Conservation (phyloP, 2,329 filamentous ascomycete genomes). For the Nothopassalora personata region DNA sequence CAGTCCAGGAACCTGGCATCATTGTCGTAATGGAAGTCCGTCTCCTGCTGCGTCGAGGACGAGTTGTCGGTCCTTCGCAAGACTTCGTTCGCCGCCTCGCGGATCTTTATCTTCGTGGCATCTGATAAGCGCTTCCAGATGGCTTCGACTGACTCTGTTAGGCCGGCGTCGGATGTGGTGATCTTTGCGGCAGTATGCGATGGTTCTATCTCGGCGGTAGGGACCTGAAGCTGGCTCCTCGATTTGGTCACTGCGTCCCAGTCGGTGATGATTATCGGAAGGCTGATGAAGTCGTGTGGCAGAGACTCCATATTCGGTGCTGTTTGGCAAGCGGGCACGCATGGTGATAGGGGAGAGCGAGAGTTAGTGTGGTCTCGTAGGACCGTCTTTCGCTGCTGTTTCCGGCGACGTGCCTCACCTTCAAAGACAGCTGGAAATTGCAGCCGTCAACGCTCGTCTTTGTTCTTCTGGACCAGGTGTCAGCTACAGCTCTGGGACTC, state of each 20-base stretch:
- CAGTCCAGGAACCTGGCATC: conserved; percentile 30
- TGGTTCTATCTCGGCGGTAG: conserved; percentile 2
- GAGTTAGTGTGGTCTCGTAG: not conserved
- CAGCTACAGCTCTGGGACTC: no score
- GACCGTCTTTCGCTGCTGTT: not conserved
- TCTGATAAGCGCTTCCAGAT: conserved; percentile 13
- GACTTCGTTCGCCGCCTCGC: conserved; percentile 26
- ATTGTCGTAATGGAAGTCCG: conserved; percentile 23
- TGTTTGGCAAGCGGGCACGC: not conserved
- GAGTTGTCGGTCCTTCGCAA: conserved; percentile 25
- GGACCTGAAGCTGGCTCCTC: conserved; percentile 1
- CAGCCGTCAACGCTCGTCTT: not conserved
- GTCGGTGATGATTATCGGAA: conserved; percentile 25
- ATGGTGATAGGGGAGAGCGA: not conserved
- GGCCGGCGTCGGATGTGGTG: conserved; percentile 8
- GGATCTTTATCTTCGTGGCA: conserved; percentile 25
- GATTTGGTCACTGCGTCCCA: conserved; percentile 15
- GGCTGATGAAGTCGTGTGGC: conserved; percentile 20
- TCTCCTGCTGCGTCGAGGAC: conserved; percentile 7
- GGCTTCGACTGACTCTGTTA: conserved; percentile 18
- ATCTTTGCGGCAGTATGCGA: not conserved
- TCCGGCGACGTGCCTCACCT: not conserved
- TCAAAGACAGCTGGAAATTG: not conserved
- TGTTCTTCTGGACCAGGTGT: not conserved
- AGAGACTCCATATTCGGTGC: conserved; percentile 4